These are phyloP conservation scores for Ichthyophthirius multifiliis DNA, from an alignment of 169 alveolate species.

Conservation along the genomic window DNA sequence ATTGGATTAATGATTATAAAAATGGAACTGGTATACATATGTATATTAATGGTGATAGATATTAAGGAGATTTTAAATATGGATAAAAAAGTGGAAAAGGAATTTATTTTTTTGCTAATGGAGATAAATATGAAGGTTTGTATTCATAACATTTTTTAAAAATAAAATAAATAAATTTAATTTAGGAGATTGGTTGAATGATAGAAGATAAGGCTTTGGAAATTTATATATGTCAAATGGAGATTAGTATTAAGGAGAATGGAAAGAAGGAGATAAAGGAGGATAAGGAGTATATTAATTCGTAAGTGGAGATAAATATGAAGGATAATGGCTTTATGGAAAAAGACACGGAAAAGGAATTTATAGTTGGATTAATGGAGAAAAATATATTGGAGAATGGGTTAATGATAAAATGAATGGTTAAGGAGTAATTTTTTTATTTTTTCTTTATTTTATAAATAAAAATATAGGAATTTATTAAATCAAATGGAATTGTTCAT, in stretches of 20 bases:
- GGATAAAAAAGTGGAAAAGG: slow-evolving; percentile 44
- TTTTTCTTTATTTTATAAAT: background rate
- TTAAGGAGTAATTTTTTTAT: slow-evolving; percentile 15
- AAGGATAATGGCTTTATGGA: slow-evolving; percentile 31
- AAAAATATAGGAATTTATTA: too few relatives aligned
- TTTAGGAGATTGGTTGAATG: slow-evolving; percentile 33
- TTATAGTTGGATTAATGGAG: slow-evolving; percentile 50
- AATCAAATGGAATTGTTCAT: background rate
- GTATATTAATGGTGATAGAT: slow-evolving; percentile 58
- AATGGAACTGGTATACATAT: slow-evolving; percentile 52
- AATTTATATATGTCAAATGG: slow-evolving; percentile 36
- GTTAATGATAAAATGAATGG: slow-evolving; percentile 45
- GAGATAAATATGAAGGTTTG: slow-evolving; percentile 52
- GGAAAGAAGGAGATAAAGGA: slow-evolving; percentile 42
- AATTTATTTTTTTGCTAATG: slow-evolving; percentile 15
- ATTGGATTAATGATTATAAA: slow-evolving; percentile 43
- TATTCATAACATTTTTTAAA: too few relatives aligned
- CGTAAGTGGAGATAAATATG: slow-evolving; percentile 29
- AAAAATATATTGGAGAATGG: slow-evolving; percentile 54
- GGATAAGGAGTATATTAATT: slow-evolving; percentile 35
- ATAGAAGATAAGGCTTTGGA: slow-evolving; percentile 38
- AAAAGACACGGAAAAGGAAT: slow-evolving; percentile 53
- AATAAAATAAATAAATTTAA: too few relatives aligned
- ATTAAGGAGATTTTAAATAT: slow-evolving; percentile 50
- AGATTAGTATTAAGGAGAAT: slow-evolving; percentile 40